Evolutionary conservation across 768 basidiomycete species (phyloP), one percentile per base, ranked within the genome.

Genomic region (Fistulinella prunicolor): DNA sequence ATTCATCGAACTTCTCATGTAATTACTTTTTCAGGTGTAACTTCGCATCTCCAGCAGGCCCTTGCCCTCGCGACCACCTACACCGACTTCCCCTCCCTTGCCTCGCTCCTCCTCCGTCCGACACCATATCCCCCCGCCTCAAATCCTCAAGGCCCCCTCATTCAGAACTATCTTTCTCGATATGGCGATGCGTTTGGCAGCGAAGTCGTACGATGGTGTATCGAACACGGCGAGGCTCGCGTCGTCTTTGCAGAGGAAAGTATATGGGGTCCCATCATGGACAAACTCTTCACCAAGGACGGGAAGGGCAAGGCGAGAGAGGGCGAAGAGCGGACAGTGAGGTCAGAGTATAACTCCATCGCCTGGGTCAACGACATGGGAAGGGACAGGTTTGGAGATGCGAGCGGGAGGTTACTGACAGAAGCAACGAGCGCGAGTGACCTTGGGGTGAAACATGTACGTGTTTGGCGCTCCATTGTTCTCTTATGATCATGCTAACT

Each of bases 151-250:
- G 72, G 74, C 2, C 61, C 69, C 21, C 73, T 82, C 17, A 84
- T 93, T 16, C 78, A 84, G 57, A 63, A 65, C 5, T 96, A 93
- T 66, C 80, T 94, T 48, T 77, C 86, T 38, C 77, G 75, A 58
- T 95, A 86, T 68, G 81, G 85, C 42, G 83, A 91, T 28, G 82
- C 81, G 12, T 98, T 97, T 55, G 86, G 93, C 0, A 82, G 77
- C n/a, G 85, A 91, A 59, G 74, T 96, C n/a, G 94, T 89, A 61
- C 80, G 82, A 59, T 96, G 89, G 89, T 95, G 91, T 64, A 87
- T 95, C 42, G 88, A 92, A 55, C 85, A 94, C 54, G 89, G 89
- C 16, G 91, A 92, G 68, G 68, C 90, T 20, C 81, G 91, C 12
- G 79, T 84, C 6, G 76, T 97, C 66, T 90, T 97, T 56, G 80